Percentiles rank a stretch among this genome's conserved stretches.
These are phyloP conservation scores for Rhododendron ferrugineum DNA, from an alignment of 148 eudicot species.

Conservation along the genomic window DNA sequence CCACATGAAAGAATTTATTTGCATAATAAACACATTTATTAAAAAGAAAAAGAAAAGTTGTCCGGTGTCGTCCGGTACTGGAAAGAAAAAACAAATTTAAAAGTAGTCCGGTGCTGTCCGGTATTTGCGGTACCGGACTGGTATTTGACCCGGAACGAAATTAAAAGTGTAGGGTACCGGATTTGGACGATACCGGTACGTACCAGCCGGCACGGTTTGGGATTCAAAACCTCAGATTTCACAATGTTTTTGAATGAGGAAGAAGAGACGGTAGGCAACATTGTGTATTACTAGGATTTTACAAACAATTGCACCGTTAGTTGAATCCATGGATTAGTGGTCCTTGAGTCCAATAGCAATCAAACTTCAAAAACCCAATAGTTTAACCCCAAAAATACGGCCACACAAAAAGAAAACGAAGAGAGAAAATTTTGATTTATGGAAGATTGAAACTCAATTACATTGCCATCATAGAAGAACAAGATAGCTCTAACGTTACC, in stretches of 20 bases:
- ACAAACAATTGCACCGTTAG: too few relatives aligned
- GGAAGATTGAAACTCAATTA: background rate
- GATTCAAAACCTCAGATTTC: background rate
- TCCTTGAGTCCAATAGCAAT: background rate
- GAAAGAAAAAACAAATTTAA: too few relatives aligned
- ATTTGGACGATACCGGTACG: too few relatives aligned
- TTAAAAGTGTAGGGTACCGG: too few relatives aligned
- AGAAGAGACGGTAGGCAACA: background rate
- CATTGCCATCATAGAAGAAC: background rate
- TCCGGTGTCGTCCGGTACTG: too few relatives aligned
- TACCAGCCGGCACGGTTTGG: too few relatives aligned
- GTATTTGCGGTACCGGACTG: too few relatives aligned
- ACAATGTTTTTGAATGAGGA: background rate
- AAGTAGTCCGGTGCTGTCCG: too few relatives aligned
- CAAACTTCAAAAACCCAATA: background rate
- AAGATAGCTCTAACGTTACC: constrained; percentile 32
- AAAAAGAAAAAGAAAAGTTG: too few relatives aligned
- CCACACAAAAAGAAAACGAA: constrained; percentile 1
- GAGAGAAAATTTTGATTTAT: background rate
- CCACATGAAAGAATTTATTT: too few relatives aligned
- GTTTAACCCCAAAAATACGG: background rate
- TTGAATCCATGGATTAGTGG: background rate
- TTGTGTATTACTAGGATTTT: background rate
- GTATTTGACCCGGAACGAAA: too few relatives aligned
- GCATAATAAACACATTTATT: too few relatives aligned